Evolutionary conservation across 495 filamentous ascomycete species (phyloP), one percentile per base, ranked within the genome.

Genomic region (Penicillium parvum): DNA sequence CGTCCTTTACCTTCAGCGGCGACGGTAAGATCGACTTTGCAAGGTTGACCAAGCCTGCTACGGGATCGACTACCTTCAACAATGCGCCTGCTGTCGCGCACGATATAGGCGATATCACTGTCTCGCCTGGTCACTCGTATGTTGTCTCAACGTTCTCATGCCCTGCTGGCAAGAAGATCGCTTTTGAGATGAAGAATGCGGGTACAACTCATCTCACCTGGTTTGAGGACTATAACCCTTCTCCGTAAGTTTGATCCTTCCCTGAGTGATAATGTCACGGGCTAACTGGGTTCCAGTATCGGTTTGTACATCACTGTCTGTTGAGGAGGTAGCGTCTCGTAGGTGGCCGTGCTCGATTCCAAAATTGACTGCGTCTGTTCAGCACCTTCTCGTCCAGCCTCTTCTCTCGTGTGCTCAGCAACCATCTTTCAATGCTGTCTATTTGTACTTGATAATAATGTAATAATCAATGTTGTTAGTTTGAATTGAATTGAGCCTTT

Each of bases 271-370:
- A 7, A 28, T 2, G 3, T 23, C 23, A 15, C 33, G 8, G 11
- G 38, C 58, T 69, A 63, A 69, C 52, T 9, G 28, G 15, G 16
- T 12, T 39, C 8, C 39, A 70, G 66, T 33, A 73, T 85, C 45
- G 83, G 84, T 32, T 59, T 86, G 45, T 86, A 73, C 61, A 69
- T 88, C 49, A 78, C 73, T 29, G 58, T 61, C 15, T 81, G 78
- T 55, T 82, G 70, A 63, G 37, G 25, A 3, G 14, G 28, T 5
- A 16, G 18, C 28, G 21, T n/a, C n/a, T n/a, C n/a, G n/a, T n/a
- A n/a, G n/a, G n/a, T n/a, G n/a, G n/a, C n/a, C n/a, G n/a, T n/a
- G n/a, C n/a, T n/a, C n/a, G n/a, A n/a, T n/a, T n/a, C n/a, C n/a
- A n/a, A n/a, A n/a, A n/a, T n/a, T n/a, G n/a, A n/a, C n/a, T n/a